Evolutionary conservation across 306 rosid genomes (phyloP), one percentile per base, ranked within the genome.

Genomic region (Begonia masoniana): DNA sequence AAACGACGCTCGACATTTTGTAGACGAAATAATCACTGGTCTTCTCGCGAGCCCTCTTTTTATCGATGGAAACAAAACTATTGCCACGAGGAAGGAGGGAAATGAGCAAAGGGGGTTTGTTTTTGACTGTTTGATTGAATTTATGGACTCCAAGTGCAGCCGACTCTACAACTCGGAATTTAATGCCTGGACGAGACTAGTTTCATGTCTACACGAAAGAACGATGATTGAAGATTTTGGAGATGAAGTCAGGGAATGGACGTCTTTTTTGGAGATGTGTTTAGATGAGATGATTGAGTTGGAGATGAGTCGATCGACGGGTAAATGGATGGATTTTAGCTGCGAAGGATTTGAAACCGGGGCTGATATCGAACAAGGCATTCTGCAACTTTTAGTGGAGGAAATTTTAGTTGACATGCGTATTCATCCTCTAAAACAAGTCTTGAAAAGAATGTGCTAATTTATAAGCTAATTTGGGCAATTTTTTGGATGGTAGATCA

Each of bases 261-360:
- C 58, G 45, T 39, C 50, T 71, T 74, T 82, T 68, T 65, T 56
- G 36, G 85, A 76, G 61, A 80, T 85, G 94, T 36, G 54, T 12
- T 71, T 84, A 2, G 95, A 85, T 15, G 94, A 82, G 73, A 75
- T 85, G 56, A 62, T 85, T 35, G 97, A 77, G 62, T 80, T 78
- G 94, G 97, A 88, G 57, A 88, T 88, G 95, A 78, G 84, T 47
- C 73, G 80, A 49, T 74, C 81, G 6, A 35, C 76, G 35, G 95
- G 89, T 17, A 88, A 78, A 76, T 88, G 97, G 97, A 60, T 67
- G 1, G 76, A 76, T 57, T 85, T 88, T 54, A 72, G 77, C 13
- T 61, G 68, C 1, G 97, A 84, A 80, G 81, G 82, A 58, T 80
- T 76, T 62, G 97, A 80, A 78, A 63, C 65, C 4, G 95, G 89